These are phyloP conservation scores for Termitomyces sp. DNA, from an alignment of 768 basidiomycete species.

Conservation along the genomic window DNA sequence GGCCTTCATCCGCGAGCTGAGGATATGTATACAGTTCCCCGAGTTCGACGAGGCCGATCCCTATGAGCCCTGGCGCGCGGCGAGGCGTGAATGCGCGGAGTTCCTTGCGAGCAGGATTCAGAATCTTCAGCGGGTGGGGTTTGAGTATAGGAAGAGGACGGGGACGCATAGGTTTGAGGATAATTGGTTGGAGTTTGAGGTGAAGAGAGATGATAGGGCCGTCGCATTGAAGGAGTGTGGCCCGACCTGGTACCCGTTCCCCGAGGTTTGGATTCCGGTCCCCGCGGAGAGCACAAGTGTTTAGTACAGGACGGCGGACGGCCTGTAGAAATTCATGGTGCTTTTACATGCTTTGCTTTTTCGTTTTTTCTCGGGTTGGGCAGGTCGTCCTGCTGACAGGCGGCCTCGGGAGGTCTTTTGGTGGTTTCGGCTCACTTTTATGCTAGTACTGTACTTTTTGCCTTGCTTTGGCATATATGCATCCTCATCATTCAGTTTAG, in stretches of 20 bases:
- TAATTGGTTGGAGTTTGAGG: conserved; percentile 37
- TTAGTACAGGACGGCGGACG: background rate
- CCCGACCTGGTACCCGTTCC: conserved; percentile 38
- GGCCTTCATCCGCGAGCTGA: conserved; percentile 21
- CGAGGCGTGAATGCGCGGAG: conserved; percentile 30
- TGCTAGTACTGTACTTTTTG: background rate
- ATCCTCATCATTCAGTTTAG: no score
- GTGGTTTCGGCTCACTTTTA: background rate
- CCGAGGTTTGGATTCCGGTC: conserved; percentile 34
- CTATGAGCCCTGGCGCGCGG: conserved; percentile 28
- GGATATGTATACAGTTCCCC: conserved; percentile 36
- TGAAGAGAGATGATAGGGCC: conserved; percentile 20
- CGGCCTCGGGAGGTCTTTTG: background rate
- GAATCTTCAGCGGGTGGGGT: conserved; percentile 30
- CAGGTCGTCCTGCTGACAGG: background rate
- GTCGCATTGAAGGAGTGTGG: conserved; percentile 26
- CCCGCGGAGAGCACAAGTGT: background rate
- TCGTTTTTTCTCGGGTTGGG: background rate
- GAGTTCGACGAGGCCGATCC: conserved; percentile 31
- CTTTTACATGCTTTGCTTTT: background rate
- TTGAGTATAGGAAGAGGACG: conserved; percentile 38
- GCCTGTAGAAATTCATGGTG: background rate
- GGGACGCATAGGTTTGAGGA: conserved; percentile 39
- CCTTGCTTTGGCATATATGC: no score
- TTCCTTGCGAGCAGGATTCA: conserved; percentile 30